A percentile compares a stretch with the other conserved stretches of the same genome.
phyloP scores from a whole-genome alignment of 225 moss, liverwort and hornwort species.

The Asterella californica region DNA sequence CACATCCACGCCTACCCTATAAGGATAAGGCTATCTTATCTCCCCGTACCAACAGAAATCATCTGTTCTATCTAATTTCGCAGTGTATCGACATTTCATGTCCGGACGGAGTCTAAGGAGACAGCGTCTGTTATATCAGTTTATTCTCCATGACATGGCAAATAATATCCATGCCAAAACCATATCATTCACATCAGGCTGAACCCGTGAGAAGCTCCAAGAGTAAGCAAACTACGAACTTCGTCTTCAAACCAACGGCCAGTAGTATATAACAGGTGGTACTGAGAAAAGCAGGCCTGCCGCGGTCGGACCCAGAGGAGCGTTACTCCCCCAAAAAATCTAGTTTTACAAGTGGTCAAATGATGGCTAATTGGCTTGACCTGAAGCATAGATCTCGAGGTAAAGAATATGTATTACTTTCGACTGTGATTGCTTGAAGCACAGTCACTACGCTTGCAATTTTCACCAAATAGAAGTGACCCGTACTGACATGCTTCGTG shows the following conservation, averaged over 20 bases:
- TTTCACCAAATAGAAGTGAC: slow-evolving; percentile 35
- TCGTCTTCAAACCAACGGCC: slow-evolving; percentile 24
- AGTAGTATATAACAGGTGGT: slow-evolving; percentile 27
- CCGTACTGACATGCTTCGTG: slow-evolving; percentile 35
- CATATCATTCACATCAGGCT: slow-evolving; percentile 13
- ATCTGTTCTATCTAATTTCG: background rate
- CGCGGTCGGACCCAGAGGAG: slow-evolving; percentile 43
- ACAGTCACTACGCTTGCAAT: slow-evolving; percentile 36
- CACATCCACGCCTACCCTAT: background rate
- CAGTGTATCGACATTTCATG: background rate
- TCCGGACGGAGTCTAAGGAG: background rate
- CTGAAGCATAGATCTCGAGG: slow-evolving; percentile 36
- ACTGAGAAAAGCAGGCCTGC: slow-evolving; percentile 30
- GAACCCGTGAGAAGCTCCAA: slow-evolving; percentile 21
- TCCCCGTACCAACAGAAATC: background rate
- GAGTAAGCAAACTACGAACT: slow-evolving; percentile 19
- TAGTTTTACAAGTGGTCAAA: slow-evolving; percentile 48
- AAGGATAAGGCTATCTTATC: background rate
- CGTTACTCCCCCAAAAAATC: slow-evolving; percentile 46
- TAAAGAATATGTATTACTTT: slow-evolving; percentile 40
- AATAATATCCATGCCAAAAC: slow-evolving; percentile 22
- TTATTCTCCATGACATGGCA: slow-evolving; percentile 18
- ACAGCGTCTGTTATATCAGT: slow-evolving; percentile 4
- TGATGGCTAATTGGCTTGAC: slow-evolving; percentile 38
- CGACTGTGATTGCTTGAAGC: slow-evolving; percentile 36